Conservation (phyloP, 768 basidiomycete genomes). For the Rhizopogon salebrosus region DNA sequence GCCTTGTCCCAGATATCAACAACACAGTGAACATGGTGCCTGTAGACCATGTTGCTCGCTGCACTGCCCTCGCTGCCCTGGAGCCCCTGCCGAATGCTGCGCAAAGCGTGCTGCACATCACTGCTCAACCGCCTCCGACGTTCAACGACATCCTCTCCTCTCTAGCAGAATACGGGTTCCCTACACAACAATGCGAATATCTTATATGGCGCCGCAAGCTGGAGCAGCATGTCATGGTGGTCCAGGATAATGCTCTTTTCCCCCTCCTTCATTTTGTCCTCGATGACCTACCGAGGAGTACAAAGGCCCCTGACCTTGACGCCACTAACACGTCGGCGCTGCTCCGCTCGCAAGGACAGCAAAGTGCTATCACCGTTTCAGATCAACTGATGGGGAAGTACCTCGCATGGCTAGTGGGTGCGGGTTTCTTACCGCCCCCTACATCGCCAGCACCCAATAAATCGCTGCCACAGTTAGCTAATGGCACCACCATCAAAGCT, state of each 20-base stretch:
- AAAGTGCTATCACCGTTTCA: slow-evolving; percentile 56
- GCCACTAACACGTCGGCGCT: slow-evolving; percentile 77
- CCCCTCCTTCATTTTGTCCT: slow-evolving; percentile 95
- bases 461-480: slow-evolving; percentile 42
- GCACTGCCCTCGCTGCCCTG: slow-evolving; percentile 69
- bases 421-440: slow-evolving; percentile 71
- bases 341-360: slow-evolving; percentile 36
- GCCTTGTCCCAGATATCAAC: slow-evolving; percentile 93
- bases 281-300: slow-evolving; percentile 95
- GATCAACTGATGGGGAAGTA: slow-evolving; percentile 80
- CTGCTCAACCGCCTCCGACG: slow-evolving; percentile 79
- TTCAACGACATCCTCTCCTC: slow-evolving; percentile 83
- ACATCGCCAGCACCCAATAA: slow-evolving; percentile 32
- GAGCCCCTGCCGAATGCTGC: slow-evolving; percentile 43
- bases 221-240: slow-evolving; percentile 92
- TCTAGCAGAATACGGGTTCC: slow-evolving; percentile 75
- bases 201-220: slow-evolving; percentile 86
- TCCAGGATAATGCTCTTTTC: slow-evolving; percentile 95
- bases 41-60: slow-evolving; percentile 90
- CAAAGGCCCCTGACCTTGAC: slow-evolving; percentile 88
- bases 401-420: slow-evolving; percentile 86
- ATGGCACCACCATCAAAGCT: slow-evolving; percentile 44
- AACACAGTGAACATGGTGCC: slow-evolving; percentile 99
- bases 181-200: slow-evolving; percentile 78
- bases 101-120: slow-evolving; percentile 74